phyloP scores from a whole-genome alignment of 1,284 basidiomycete species.

The Cutaneotrichosporon cyanovorans region DNA sequence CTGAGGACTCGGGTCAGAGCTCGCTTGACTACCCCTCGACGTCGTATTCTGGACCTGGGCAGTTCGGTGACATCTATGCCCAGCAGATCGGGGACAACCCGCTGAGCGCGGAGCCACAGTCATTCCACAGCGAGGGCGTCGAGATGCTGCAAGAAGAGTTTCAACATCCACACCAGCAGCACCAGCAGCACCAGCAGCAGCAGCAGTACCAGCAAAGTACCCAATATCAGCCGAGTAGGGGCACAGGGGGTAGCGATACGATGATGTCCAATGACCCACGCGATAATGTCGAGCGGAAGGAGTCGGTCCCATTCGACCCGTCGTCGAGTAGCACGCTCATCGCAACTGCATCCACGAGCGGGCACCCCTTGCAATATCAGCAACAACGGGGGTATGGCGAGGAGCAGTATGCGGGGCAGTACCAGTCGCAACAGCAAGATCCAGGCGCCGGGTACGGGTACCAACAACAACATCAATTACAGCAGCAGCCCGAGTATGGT shows the following conservation, averaged over 20 bases:
- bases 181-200: slow-evolving; percentile 3
- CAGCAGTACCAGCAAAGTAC: no score
- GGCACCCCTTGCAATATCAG: slow-evolving; percentile 3
- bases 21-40: slow-evolving; percentile 14
- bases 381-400: background rate
- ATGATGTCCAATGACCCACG: slow-evolving; percentile 1
- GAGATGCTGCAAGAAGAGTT: background rate
- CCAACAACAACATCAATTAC: slow-evolving; percentile 7
- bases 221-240: no score
- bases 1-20: background rate
- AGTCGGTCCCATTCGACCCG: slow-evolving; percentile 37
- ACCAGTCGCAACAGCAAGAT: slow-evolving; percentile 8
- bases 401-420: background rate
- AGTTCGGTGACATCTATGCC: slow-evolving; percentile 7
- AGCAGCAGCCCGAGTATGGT: background rate
- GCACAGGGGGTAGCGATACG: no score
- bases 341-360: slow-evolving; percentile 21
- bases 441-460: background rate
- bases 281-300: slow-evolving; percentile 20
- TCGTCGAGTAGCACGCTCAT: slow-evolving; percentile 32
- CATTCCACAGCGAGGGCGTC: background rate
- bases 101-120: background rate
- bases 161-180: slow-evolving; percentile 10
- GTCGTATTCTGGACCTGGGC: slow-evolving; percentile 3
- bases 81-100: slow-evolving; percentile 23